Percentiles rank a stretch among this genome's conserved stretches.
These are phyloP conservation scores for Populus ilicifolia DNA, from an alignment of 345 rosid genomes.

Conservation along the genomic window DNA sequence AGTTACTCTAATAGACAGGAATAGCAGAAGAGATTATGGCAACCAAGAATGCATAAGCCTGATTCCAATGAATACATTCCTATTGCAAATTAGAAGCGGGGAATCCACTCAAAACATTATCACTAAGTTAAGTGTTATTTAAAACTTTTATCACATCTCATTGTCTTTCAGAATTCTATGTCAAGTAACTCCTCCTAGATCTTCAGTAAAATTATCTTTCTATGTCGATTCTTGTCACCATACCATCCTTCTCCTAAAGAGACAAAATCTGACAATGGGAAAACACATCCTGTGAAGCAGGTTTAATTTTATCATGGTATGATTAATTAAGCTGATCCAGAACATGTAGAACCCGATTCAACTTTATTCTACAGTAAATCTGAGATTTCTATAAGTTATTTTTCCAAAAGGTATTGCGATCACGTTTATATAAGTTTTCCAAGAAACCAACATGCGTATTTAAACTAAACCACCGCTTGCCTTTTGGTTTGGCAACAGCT, in stretches of 20 bases:
- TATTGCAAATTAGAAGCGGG: not conserved
- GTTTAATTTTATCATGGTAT: not conserved
- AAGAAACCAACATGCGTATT: not conserved
- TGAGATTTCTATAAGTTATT: not conserved
- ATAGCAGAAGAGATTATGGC: not conserved
- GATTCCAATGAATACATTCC: not conserved
- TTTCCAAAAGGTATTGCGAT: not conserved
- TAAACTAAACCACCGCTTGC: not conserved
- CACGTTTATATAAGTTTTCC: not conserved
- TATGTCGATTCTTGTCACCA: not conserved
- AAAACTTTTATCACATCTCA: not conserved
- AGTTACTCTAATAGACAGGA: not conserved
- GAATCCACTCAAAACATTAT: not conserved
- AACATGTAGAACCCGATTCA: not conserved
- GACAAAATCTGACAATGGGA: not conserved
- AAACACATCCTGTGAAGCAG: not conserved
- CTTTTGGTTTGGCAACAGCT: not conserved
- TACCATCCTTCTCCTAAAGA: not conserved
- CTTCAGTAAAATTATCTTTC: not conserved
- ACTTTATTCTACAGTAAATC: not conserved
- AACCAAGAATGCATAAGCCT: not conserved
- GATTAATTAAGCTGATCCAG: not conserved
- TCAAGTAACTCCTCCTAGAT: not conserved
- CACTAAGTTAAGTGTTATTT: not conserved
- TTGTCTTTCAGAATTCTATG: not conserved